phyloP scores from a whole-genome alignment of 331 rosid genomes.

The Ulmus americana region DNA sequence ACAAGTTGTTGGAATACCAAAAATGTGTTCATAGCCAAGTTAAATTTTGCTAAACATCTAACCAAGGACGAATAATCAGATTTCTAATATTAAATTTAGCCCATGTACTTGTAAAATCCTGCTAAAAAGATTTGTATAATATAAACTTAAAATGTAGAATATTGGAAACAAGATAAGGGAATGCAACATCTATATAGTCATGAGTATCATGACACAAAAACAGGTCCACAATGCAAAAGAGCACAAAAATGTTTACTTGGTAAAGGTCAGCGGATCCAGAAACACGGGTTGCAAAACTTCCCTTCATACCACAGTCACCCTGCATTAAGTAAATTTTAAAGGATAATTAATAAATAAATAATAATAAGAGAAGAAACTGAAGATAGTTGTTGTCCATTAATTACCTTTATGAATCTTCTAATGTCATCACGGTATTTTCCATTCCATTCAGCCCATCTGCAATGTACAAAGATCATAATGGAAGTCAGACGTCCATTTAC shows the following conservation, averaged over 20 bases:
- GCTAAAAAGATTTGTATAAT: too few species aligned
- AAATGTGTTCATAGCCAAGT: too few species aligned
- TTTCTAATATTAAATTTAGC: too few species aligned
- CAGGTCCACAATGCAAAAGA: not conserved
- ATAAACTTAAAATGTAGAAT: too few species aligned
- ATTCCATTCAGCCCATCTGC: slow-evolving; percentile 99
- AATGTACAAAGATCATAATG: slow-evolving; percentile 24
- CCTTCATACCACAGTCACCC: slow-evolving; percentile 85
- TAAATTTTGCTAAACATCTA: too few species aligned
- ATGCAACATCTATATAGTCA: too few species aligned
- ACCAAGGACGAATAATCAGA: too few species aligned
- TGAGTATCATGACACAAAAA: too few species aligned
- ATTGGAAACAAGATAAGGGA: too few species aligned
- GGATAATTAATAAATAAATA: slow-evolving; percentile 14
- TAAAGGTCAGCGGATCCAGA: slow-evolving; percentile 93
- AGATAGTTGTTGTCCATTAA: not conserved
- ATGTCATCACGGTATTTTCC: slow-evolving; percentile 91
- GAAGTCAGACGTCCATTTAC: not conserved
- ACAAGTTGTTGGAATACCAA: too few species aligned
- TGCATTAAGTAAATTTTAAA: slow-evolving; percentile 21
- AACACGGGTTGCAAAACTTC: slow-evolving; percentile 87
- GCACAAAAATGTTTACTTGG: slow-evolving; percentile 47
- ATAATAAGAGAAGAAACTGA: not conserved
- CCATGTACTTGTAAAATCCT: too few species aligned
- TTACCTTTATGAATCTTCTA: slow-evolving; percentile 84